Evolutionary conservation across 2,329 filamentous ascomycete species (phyloP).

Genomic region (Dothistroma pini): DNA sequence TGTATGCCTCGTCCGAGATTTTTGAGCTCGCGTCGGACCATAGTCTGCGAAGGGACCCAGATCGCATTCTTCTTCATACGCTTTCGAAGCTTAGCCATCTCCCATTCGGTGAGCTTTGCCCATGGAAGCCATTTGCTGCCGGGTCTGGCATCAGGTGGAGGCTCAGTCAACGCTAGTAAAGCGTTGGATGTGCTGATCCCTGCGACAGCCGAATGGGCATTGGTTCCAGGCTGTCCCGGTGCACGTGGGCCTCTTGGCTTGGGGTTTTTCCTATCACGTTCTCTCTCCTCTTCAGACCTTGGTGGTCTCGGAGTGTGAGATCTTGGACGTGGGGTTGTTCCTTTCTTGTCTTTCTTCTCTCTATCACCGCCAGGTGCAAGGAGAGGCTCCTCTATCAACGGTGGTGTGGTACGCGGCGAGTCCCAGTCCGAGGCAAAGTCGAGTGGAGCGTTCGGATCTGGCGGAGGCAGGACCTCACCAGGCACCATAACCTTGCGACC

Average conservation of each 20-base stretch:
- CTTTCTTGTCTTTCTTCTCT: slow-evolving; percentile 19
- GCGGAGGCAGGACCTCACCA: slow-evolving; percentile 43
- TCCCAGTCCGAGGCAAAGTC: slow-evolving; percentile 39
- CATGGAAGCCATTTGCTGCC: slow-evolving; percentile 61
- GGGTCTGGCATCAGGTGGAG: slow-evolving; percentile 56
- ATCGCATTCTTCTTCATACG: slow-evolving; percentile 90
- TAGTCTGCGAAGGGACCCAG: slow-evolving; percentile 79
- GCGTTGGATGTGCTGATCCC: slow-evolving; percentile 61
- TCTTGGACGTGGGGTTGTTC: slow-evolving; percentile 27
- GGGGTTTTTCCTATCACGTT: slow-evolving; percentile 38
- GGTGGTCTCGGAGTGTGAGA: slow-evolving; percentile 38
- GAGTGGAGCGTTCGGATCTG: slow-evolving; percentile 40
- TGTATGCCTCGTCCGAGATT: slow-evolving; percentile 57
- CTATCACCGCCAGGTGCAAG: slow-evolving; percentile 8
- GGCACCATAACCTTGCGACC: slow-evolving; percentile 41
- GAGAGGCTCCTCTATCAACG: slow-evolving; percentile 29
- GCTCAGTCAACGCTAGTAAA: slow-evolving; percentile 55
- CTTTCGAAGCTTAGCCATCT: slow-evolving; percentile 70
- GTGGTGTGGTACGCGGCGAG: slow-evolving; percentile 36
- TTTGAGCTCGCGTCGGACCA: slow-evolving; percentile 77
- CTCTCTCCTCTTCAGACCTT: slow-evolving; percentile 38
- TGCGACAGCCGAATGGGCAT: slow-evolving; percentile 52
- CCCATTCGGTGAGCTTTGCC: slow-evolving; percentile 63
- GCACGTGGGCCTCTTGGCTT: slow-evolving; percentile 42
- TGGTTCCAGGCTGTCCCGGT: slow-evolving; percentile 49